A percentile compares a stretch with the other conserved stretches of the same genome.
Evolutionary conservation across 306 rosid species (phyloP).

Genomic region (Oxytropis ochrocephala): DNA sequence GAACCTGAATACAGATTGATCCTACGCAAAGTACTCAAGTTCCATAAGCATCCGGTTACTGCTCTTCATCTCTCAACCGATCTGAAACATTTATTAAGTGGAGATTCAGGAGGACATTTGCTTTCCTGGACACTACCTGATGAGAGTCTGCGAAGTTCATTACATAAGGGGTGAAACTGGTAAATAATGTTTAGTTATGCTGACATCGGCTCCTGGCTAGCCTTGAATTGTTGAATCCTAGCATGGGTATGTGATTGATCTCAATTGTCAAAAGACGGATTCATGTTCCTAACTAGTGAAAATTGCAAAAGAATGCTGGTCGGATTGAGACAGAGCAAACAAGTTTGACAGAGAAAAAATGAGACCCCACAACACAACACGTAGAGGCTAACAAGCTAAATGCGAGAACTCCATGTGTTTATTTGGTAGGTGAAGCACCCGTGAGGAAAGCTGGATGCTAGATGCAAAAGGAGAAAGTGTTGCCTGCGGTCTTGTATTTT

Average conservation of each 20-base stretch:
- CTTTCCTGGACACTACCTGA: conserved; percentile 86
- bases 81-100: conserved; percentile 84
- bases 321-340: conserved; percentile 28
- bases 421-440: conserved; percentile 21
- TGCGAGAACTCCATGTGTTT: conserved; percentile 11
- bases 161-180: conserved; percentile 60
- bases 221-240: conserved; percentile 36
- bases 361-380: conserved; percentile 2
- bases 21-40: conserved; percentile 76
- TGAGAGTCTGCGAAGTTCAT: conserved; percentile 67
- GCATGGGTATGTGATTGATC: conserved; percentile 32
- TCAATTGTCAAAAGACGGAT: conserved; percentile 20
- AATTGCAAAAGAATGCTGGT: conserved; percentile 44
- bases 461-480: conserved; percentile 17
- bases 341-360: conserved; percentile 22
- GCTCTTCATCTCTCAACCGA: conserved; percentile 76
- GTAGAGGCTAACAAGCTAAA: conserved; percentile 10
- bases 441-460: conserved; percentile 24
- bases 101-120: conserved; percentile 85
- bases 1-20: conserved; percentile 72
- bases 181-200: conserved; percentile 23
- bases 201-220: conserved; percentile 42
- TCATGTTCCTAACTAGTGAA: conserved; percentile 21
- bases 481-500: conserved; percentile 30
- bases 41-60: conserved; percentile 86